Evolutionary conservation across 345 rosid genomes (phyloP), one percentile per base, ranked within the genome.

Genomic region (Lumnitzera racemosa): DNA sequence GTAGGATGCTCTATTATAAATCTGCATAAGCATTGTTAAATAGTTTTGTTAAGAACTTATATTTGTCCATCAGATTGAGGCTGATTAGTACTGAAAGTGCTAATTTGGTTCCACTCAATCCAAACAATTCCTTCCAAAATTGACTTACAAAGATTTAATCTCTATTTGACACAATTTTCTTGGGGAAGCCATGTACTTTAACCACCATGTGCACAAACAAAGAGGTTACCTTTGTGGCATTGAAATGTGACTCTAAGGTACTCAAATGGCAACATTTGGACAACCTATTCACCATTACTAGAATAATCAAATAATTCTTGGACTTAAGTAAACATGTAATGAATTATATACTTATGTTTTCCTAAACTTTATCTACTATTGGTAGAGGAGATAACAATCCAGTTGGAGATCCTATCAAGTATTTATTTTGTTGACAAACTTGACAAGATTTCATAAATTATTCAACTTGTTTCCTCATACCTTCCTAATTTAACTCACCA

Each of bases 231-330:
- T 20, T 9, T 5, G 43, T 11, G 13, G 68, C 55, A 6, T 54
- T 20, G 29, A 15, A 64, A n/a, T 23, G 31, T 11, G 3, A 17
- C 2, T 31, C 11, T 0, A 56, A 8, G 0, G 68, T 8, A 1
- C n/a, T 15, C 17, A 65, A 57, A 31, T 65, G 48, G 6, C n/a
- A 27, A 56, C 15, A 49, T 23, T 64, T 64, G 2, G 53, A 16
- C 0, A 47, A n/a, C 11, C 47, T 24, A 47, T 56, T 47, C 24
- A 64, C 61, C 9, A 65, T 51, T 12, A 57, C 55, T 0, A 65
- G 13, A 12, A 65, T 31, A 16, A 31, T 12, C 2, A 16, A 9
- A 7, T 12, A 27, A 1, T 41, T 57, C 1, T 16, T 9, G 0
- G 57, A 52, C 0, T 27, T 55, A 2, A 55, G 61, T 0, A 64